These are phyloP conservation scores for Cryptosporidium muris DNA, from an alignment of 169 alveolate genomes.

Conservation along the genomic window DNA sequence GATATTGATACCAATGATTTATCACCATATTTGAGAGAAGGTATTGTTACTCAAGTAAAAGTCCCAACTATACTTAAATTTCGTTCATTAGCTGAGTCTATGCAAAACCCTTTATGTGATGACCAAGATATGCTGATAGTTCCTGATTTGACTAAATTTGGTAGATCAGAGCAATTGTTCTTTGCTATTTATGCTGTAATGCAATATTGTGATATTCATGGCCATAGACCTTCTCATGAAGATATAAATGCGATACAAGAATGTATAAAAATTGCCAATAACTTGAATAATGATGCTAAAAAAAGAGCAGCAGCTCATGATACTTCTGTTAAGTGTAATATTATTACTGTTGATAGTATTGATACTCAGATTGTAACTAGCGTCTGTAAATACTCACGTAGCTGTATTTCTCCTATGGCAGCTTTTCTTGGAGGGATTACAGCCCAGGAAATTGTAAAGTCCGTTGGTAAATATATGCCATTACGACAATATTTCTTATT, in stretches of 20 bases:
- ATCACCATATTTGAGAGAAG: constrained; percentile 84
- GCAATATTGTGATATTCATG: constrained; percentile 76
- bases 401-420: constrained; percentile 92
- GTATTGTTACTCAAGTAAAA: constrained; percentile 89
- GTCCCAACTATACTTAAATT: constrained; percentile 86
- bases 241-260: constrained; percentile 80
- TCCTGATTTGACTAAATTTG: constrained; percentile 93
- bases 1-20: constrained; percentile 87
- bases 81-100: constrained; percentile 48
- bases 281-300: constrained; percentile 75
- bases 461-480: constrained; percentile 98
- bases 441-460: constrained; percentile 96
- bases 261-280: constrained; percentile 77
- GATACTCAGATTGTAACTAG: constrained; percentile 84
- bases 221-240: constrained; percentile 79
- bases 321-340: not conserved
- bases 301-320: constrained; percentile 54
- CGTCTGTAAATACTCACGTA: constrained; percentile 81
- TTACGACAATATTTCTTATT: constrained; percentile 93
- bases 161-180: constrained; percentile 95
- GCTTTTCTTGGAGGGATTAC: constrained; percentile 98
- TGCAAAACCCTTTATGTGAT: constrained; percentile 81
- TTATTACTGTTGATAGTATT: constrained; percentile 82
- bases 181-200: constrained; percentile 86
- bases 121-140: constrained; percentile 82